phyloP scores from a whole-genome alignment of 2,329 filamentous ascomycete genomes.

The Aspergillus oerlinghausenensis region DNA sequence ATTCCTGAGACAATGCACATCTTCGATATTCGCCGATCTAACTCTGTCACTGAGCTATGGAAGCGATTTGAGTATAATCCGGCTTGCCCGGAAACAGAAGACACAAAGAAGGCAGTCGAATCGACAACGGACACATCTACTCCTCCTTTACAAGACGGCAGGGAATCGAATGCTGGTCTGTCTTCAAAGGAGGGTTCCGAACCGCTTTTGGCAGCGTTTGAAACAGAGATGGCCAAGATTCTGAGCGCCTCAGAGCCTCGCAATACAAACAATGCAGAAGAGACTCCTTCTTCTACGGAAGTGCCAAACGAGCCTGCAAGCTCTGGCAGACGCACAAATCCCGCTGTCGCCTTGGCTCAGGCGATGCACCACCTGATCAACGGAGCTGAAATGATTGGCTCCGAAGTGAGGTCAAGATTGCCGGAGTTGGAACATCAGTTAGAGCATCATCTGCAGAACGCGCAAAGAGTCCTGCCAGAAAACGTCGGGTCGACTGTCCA shows the following conservation, averaged over 20 bases:
- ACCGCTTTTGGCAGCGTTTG: conserved; percentile 37
- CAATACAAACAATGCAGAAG: conserved; percentile 8
- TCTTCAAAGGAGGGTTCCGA: conserved; percentile 19
- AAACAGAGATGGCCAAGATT: conserved; percentile 36
- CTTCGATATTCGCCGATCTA: conserved; percentile 43
- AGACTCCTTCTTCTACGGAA: conserved; percentile 8
- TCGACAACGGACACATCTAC: background rate
- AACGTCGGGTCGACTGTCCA: conserved; percentile 35
- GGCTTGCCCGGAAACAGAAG: background rate
- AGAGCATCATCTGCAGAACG: conserved; percentile 33
- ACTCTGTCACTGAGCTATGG: conserved; percentile 38
- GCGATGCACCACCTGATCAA: conserved; percentile 31
- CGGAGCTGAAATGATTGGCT: conserved; percentile 32
- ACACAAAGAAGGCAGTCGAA: background rate
- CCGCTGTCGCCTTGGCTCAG: conserved; percentile 29
- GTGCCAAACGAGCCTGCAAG: conserved; percentile 7
- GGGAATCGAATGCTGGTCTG: conserved; percentile 1
- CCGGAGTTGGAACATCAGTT: conserved; percentile 37
- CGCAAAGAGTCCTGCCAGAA: conserved; percentile 31
- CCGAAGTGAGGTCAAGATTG: conserved; percentile 32
- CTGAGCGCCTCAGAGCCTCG: conserved; percentile 19
- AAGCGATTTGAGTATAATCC: conserved; percentile 25
- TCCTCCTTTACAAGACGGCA: background rate
- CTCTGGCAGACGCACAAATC: conserved; percentile 16
- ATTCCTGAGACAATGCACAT: conserved; percentile 36